Percentiles rank a stretch among this genome's conserved stretches.
Conservation (phyloP, 1,139 yeast genomes). For the Geotrichum histeridarum region DNA sequence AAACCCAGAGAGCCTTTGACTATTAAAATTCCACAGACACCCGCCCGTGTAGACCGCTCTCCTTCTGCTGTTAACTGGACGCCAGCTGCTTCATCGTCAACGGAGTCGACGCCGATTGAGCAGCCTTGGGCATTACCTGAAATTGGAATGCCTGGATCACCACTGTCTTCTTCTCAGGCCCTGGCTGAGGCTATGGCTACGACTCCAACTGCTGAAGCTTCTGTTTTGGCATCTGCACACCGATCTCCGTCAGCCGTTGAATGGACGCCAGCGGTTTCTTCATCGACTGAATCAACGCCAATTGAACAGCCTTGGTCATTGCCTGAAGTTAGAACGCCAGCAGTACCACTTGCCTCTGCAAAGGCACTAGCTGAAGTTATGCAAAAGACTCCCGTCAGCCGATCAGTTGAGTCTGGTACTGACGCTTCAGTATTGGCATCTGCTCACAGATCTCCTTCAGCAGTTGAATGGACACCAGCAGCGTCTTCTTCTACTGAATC, state of each 20-base stretch:
- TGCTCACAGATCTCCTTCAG: conserved; percentile 10
- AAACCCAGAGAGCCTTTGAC: too few relatives aligned
- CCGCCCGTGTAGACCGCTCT: conserved; percentile 1
- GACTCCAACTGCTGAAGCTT: background rate
- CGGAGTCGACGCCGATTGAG: conserved; percentile 6
- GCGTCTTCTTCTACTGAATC: conserved; percentile 3
- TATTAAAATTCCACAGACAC: background rate
- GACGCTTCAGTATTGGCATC: background rate
- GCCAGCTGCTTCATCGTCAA: conserved; percentile 12
- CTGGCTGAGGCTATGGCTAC: background rate
- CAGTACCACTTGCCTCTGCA: background rate
- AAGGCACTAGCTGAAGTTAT: background rate
- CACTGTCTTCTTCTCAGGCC: background rate
- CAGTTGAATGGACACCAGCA: conserved; percentile 9
- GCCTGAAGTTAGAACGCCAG: background rate
- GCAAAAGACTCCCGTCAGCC: background rate
- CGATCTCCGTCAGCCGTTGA: conserved; percentile 4
- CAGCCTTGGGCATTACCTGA: conserved; percentile 9
- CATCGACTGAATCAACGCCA: conserved; percentile 6
- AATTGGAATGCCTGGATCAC: background rate
- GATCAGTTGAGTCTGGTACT: too few relatives aligned
- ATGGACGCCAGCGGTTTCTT: conserved; percentile 1
- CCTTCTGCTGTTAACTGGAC: conserved; percentile 13
- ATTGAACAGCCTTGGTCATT: background rate
- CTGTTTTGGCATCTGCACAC: background rate